Conservation (phyloP, 2,329 filamentous ascomycete genomes). For the Plectosphaerella plurivora region DNA sequence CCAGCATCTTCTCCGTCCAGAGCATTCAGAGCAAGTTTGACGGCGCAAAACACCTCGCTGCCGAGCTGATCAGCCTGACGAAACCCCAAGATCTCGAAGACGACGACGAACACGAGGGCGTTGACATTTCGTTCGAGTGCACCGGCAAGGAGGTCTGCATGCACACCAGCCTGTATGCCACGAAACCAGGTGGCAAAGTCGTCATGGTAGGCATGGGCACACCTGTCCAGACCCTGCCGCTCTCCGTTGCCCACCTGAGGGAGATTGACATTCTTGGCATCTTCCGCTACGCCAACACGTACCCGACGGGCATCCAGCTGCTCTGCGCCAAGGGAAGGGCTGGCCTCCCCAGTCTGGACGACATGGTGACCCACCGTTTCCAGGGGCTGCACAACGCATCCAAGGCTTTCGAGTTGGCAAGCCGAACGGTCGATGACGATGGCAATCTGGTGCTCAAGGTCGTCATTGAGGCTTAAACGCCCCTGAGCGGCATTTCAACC, state of each 20-base stretch:
- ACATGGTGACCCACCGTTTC: conserved; percentile 71
- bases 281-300: conserved; percentile 71
- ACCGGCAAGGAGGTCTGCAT: conserved; percentile 73
- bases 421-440: conserved; percentile 61
- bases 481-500: background rate
- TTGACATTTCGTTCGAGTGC: conserved; percentile 71
- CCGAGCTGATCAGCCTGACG: conserved; percentile 41
- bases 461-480: conserved; percentile 49
- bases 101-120: conserved; percentile 54
- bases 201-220: conserved; percentile 79
- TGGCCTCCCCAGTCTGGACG: conserved; percentile 57
- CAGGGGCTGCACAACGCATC: conserved; percentile 58
- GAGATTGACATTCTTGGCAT: conserved; percentile 77
- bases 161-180: conserved; percentile 70
- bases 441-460: conserved; percentile 71
- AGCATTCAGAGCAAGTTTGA: conserved; percentile 47
- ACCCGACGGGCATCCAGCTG: conserved; percentile 63
- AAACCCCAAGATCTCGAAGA: conserved; percentile 21
- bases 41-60: conserved; percentile 42
- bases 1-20: conserved; percentile 39
- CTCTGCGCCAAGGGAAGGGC: conserved; percentile 41
- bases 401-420: conserved; percentile 66
- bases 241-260: conserved; percentile 67
- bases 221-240: conserved; percentile 68
- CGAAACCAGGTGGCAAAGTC: conserved; percentile 65